Conservation (phyloP, 2,329 filamentous ascomycete genomes). For the Diaporthe batatas region DNA sequence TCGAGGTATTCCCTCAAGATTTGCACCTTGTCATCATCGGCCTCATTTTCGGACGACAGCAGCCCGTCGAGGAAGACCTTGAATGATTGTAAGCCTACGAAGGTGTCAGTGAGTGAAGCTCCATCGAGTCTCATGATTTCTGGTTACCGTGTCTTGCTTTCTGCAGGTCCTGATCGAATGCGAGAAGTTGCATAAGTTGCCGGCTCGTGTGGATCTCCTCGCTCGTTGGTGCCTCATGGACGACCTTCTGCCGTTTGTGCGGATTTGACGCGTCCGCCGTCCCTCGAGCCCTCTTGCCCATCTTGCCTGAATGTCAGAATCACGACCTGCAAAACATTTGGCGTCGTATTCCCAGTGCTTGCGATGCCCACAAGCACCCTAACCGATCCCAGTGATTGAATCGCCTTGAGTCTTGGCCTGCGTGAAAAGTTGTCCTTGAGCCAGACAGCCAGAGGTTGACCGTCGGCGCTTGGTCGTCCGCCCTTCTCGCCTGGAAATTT, state of each 20-base stretch:
- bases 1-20: conserved; percentile 80
- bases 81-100: conserved; percentile 74
- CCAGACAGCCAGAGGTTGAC: neutral
- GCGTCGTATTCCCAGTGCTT: neutral
- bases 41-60: conserved; percentile 62
- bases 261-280: conserved; percentile 55
- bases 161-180: conserved; percentile 78
- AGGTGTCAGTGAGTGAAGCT: conserved; percentile 33
- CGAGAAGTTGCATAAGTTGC: conserved; percentile 77
- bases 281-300: conserved; percentile 48
- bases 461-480: neutral
- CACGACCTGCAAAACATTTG: too few relatives aligned
- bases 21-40: conserved; percentile 62
- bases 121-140: neutral
- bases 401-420: neutral
- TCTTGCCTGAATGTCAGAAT: conserved; percentile 1
- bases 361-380: neutral
- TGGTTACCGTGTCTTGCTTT: conserved; percentile 73
- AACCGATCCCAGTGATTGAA: too few relatives aligned
- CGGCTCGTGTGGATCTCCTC: conserved; percentile 73
- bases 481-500: conserved; percentile 21
- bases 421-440: neutral
- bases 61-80: conserved; percentile 79
- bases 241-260: conserved; percentile 68
- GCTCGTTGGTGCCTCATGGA: conserved; percentile 68